These are phyloP conservation scores for Eucalyptus tenuipes DNA, from an alignment of 345 rosid genomes.

Conservation along the genomic window DNA sequence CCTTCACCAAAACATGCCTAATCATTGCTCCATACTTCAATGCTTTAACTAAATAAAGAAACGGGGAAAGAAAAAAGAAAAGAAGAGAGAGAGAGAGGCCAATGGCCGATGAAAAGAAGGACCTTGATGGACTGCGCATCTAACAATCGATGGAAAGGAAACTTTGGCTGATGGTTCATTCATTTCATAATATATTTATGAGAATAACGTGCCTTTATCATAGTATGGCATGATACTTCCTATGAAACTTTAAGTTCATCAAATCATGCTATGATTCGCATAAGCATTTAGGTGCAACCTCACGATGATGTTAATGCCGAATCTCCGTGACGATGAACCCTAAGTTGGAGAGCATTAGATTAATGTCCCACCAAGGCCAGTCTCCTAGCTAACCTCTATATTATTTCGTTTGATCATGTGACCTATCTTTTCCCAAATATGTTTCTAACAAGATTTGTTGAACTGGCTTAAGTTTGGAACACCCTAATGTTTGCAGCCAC, in stretches of 20 bases:
- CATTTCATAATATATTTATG: background rate
- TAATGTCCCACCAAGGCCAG: background rate
- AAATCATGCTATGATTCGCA: background rate
- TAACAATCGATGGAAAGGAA: background rate
- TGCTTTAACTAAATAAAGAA: background rate
- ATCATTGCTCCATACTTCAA: background rate
- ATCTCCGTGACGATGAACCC: background rate
- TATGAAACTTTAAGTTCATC: background rate
- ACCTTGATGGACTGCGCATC: background rate
- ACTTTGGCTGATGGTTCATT: background rate
- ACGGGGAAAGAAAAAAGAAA: background rate
- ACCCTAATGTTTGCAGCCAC: background rate
- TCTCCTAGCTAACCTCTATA: background rate
- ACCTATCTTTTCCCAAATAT: background rate
- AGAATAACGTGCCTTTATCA: background rate
- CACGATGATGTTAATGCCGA: background rate
- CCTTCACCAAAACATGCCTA: constrained; percentile 6
- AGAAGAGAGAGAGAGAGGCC: background rate
- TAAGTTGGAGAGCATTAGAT: background rate
- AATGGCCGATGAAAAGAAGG: background rate
- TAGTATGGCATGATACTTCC: background rate
- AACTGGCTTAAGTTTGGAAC: background rate
- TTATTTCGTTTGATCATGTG: background rate
- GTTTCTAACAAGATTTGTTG: background rate
- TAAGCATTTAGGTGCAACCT: background rate